These are phyloP conservation scores for Kwoniella heveanensis DNA, from an alignment of 768 basidiomycete species.

Conservation along the genomic window DNA sequence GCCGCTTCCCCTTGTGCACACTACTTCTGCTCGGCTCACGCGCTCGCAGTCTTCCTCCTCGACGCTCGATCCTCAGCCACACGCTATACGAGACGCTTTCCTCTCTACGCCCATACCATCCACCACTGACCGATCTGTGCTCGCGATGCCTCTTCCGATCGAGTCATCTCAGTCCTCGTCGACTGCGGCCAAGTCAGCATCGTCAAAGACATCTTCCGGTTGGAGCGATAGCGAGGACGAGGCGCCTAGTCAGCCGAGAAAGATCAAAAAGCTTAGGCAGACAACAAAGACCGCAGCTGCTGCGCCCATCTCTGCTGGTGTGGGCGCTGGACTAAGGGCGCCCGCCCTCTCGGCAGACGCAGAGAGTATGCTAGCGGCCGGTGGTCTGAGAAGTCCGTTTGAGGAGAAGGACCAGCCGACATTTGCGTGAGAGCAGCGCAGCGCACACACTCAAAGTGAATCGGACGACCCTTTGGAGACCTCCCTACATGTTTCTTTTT, in stretches of 20 bases:
- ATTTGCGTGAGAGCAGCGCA: slow-evolving; percentile 1
- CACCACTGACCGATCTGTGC: slow-evolving; percentile 19
- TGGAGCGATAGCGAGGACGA: slow-evolving; percentile 41
- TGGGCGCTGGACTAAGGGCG: neutral
- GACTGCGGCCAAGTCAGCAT: neutral
- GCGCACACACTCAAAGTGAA: neutral
- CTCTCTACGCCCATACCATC: slow-evolving; percentile 19
- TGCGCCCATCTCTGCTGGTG: neutral
- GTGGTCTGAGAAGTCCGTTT: slow-evolving; percentile 37
- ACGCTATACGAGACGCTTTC: slow-evolving; percentile 19
- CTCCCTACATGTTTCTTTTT: neutral
- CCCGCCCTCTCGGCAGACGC: neutral
- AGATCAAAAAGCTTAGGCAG: slow-evolving; percentile 21
- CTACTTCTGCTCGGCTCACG: slow-evolving; percentile 24
- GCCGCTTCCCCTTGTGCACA: slow-evolving; percentile 5
- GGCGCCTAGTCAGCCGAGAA: neutral
- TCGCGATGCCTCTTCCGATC: slow-evolving; percentile 22
- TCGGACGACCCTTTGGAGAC: too few species aligned
- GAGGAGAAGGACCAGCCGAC: slow-evolving; percentile 35
- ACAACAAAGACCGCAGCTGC: neutral
- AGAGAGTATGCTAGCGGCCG: neutral
- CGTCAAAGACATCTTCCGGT: slow-evolving; percentile 2
- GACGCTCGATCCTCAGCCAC: slow-evolving; percentile 13
- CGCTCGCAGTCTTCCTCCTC: slow-evolving; percentile 34
- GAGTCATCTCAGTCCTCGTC: neutral